Evolutionary conservation across 768 basidiomycete species (phyloP).

Genomic region (Tubosaeta sp.): DNA sequence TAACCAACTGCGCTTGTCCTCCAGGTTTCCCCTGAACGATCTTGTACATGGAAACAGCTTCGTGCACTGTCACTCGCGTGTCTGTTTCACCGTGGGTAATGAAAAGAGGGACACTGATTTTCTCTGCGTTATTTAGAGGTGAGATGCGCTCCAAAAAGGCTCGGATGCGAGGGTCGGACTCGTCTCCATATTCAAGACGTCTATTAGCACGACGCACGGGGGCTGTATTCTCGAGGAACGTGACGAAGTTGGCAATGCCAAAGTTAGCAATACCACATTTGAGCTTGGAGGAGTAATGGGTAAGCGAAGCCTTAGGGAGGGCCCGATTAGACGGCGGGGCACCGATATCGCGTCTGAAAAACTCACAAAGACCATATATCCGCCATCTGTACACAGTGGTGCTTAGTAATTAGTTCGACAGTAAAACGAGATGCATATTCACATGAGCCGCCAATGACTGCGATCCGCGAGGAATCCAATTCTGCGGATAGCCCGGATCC

Average conservation of each 20-base stretch:
- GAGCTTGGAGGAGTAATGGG: conserved; percentile 39
- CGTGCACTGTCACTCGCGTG: conserved; percentile 36
- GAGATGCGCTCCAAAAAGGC: conserved; percentile 38
- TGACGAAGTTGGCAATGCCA: conserved; percentile 37
- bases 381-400: conserved; percentile 28
- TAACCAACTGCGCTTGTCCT: conserved; percentile 33
- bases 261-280: conserved; percentile 40
- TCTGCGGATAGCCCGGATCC: conserved; percentile 29
- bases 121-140: conserved; percentile 35
- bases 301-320: conserved; percentile 34
- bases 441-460: conserved; percentile 43
- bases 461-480: conserved; percentile 34
- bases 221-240: conserved; percentile 41
- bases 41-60: conserved; percentile 37
- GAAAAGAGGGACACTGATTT: conserved; percentile 34
- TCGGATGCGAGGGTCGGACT: conserved; percentile 33
- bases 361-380: conserved; percentile 39
- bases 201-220: conserved; percentile 32
- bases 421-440: conserved; percentile 2
- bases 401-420: not conserved
- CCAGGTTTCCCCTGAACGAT: conserved; percentile 22
- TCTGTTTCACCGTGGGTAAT: conserved; percentile 43
- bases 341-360: not conserved
- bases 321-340: not conserved
- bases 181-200: conserved; percentile 40